Conservation (phyloP, 2,329 filamentous ascomycete species). For the Stagonosporopsis cucurbitacearum region DNA sequence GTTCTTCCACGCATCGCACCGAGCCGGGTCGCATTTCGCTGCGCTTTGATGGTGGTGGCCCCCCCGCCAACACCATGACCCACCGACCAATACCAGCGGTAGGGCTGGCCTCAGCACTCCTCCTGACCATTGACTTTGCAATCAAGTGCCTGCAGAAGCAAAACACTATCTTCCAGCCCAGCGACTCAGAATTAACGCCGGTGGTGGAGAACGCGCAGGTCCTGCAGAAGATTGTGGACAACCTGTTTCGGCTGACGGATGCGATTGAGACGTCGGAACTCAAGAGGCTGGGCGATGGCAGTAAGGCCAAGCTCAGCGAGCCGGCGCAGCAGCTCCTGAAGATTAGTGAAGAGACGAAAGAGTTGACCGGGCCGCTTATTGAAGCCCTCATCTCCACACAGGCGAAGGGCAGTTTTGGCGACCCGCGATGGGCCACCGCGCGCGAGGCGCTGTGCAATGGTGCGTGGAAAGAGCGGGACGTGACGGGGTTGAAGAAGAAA, state of each 20-base stretch:
- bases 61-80: conserved; percentile 16
- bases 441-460: conserved; percentile 43
- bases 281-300: conserved; percentile 28
- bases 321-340: conserved; percentile 35
- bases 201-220: conserved; percentile 28
- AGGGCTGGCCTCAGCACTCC: conserved; percentile 26
- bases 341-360: conserved; percentile 32
- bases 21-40: not conserved
- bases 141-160: conserved; percentile 34
- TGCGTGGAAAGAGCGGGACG: conserved; percentile 42
- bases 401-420: conserved; percentile 27
- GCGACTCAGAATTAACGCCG: conserved; percentile 14
- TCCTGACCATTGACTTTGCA: conserved; percentile 34
- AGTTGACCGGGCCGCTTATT: conserved; percentile 26
- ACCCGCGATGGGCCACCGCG: conserved; percentile 30
- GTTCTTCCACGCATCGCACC: conserved; percentile 7
- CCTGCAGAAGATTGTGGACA: conserved; percentile 31
- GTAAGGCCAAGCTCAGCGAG: conserved; percentile 34
- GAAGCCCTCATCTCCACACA: conserved; percentile 32
- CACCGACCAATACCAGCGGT: conserved; percentile 27
- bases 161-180: conserved; percentile 31
- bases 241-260: conserved; percentile 31
- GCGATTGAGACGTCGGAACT: conserved; percentile 30
- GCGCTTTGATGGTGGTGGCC: conserved; percentile 17
- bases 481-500: conserved; percentile 36